Percentiles rank a stretch among this genome's conserved stretches.
Evolutionary conservation across 2,329 filamentous ascomycete genomes (phyloP).

Genomic region (Zymoseptoria tritici): DNA sequence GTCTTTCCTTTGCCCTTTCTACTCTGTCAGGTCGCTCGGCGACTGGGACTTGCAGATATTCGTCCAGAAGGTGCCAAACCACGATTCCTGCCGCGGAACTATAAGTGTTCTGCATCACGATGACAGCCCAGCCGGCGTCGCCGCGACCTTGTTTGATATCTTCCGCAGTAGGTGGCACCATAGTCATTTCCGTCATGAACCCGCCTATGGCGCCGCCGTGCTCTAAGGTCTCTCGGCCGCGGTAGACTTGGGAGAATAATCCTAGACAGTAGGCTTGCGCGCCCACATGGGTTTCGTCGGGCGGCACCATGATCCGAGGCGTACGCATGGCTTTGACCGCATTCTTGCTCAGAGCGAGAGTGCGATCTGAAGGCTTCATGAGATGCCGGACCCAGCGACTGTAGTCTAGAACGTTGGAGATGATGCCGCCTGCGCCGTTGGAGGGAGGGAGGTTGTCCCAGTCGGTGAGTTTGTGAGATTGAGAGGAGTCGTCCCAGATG

Average conservation of each 20-base stretch:
- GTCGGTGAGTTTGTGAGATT: constrained; percentile 4
- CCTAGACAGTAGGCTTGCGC: constrained; percentile 37
- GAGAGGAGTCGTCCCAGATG: constrained; percentile 15
- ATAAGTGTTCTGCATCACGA: constrained; percentile 23
- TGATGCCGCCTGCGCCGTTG: constrained; percentile 21
- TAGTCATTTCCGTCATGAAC: constrained; percentile 39
- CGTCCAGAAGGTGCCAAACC: constrained; percentile 5
- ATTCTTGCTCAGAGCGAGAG: constrained; percentile 2
- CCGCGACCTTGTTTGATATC: constrained; percentile 4
- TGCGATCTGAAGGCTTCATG: constrained; percentile 27
- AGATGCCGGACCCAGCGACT: constrained; percentile 46
- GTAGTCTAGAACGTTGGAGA: constrained; percentile 47
- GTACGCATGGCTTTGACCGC: constrained; percentile 10
- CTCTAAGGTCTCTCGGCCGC: constrained; percentile 36
- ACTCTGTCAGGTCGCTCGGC: constrained; percentile 4
- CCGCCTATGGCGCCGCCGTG: constrained; percentile 42
- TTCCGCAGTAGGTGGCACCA: constrained; percentile 32
- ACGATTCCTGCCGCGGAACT: constrained; percentile 4
- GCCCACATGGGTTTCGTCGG: constrained; percentile 21
- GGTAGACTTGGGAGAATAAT: constrained; percentile 35
- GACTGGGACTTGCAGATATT: constrained; percentile 2
- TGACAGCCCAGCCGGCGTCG: constrained; percentile 36
- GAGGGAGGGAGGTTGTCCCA: constrained; percentile 10
- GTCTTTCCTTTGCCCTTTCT: background rate
- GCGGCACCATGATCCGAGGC: constrained; percentile 4